Evolutionary conservation across 2,329 filamentous ascomycete species (phyloP).

Genomic region (Epichloe elymi): DNA sequence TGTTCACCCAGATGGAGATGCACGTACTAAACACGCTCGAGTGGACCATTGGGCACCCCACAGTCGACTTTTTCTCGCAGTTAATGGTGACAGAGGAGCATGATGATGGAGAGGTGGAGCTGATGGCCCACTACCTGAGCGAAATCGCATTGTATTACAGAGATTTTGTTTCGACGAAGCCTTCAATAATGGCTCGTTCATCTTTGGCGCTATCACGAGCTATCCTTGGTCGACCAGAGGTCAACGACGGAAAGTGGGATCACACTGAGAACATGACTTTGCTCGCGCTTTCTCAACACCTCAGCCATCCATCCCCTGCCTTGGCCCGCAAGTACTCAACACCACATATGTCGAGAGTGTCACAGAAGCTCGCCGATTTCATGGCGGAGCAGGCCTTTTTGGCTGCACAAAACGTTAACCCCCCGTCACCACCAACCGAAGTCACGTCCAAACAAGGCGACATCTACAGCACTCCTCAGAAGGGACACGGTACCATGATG

Average conservation of each 20-base stretch:
- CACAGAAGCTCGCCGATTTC: constrained; percentile 43
- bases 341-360: constrained; percentile 38
- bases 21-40: constrained; percentile 95
- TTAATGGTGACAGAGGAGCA: constrained; percentile 69
- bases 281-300: constrained; percentile 43
- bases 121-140: constrained; percentile 87
- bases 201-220: constrained; percentile 77
- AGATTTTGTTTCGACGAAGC: constrained; percentile 86
- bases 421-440: constrained; percentile 51
- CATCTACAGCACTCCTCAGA: constrained; percentile 68
- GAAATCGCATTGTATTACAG: constrained; percentile 94
- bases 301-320: constrained; percentile 44
- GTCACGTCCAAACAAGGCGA: constrained; percentile 38
- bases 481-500: constrained; percentile 50
- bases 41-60: constrained; percentile 92
- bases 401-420: constrained; percentile 32
- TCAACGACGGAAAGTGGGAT: constrained; percentile 65
- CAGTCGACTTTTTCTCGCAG: constrained; percentile 86
- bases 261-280: constrained; percentile 56
- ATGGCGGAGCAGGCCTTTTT: constrained; percentile 46
- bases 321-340: constrained; percentile 48
- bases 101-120: constrained; percentile 75
- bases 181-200: constrained; percentile 80
- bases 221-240: constrained; percentile 69
- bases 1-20: constrained; percentile 99